Base-by-base conservation (phyloP, 1,284 basidiomycete species). In the Microstroma glucosiphilum region DNA sequence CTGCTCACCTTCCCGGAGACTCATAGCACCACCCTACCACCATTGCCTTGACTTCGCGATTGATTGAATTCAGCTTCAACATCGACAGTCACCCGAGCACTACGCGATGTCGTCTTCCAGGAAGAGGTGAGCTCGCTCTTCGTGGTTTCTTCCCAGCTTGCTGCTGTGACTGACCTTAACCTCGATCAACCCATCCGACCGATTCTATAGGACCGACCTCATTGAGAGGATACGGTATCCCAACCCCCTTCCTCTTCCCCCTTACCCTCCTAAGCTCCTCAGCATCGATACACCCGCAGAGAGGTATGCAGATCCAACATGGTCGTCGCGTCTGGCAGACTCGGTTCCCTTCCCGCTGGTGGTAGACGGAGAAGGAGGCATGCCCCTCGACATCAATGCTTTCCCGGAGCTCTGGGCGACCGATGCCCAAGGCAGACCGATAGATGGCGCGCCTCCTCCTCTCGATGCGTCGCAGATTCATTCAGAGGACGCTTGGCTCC, bases 211-310 rank as follows among this genome's bases (percentile, higher is more conserved):
- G 40, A 15, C 61, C 41, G 77, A 79, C 58, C 69, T 75, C 59
- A 76, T 79, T 68, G 77, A 78, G 60, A 66, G 77, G 56, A 67
- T 75, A 58, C 67, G 73, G 41, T 79, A 78, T 49, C 75, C 76
- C 17, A 79, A 79, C 60, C 77, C 77, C 15, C 69, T 79, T n/a
- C 77, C 77, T 2, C 68, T 73, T n/a, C 70, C 76, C 13, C 77
- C 76, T 46, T 78, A 76, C 60, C 69, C 77, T 13, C 75, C 77
- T 40, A 78, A 77, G 61, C 71, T 78, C 40, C 62, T 76, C 56
- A 69, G 64, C 54, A 68, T 76, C 57, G 57, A 64, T 11, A 66
- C 73, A 48, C 65, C 69, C 3, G 63, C 71, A 57, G 42, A 51
- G 15, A 62, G 65, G 1, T 79, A 78, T 60, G 67, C 68, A 46